Conservation (phyloP, 2,329 filamentous ascomycete genomes). For the Rhinocladiella mackenziei region DNA sequence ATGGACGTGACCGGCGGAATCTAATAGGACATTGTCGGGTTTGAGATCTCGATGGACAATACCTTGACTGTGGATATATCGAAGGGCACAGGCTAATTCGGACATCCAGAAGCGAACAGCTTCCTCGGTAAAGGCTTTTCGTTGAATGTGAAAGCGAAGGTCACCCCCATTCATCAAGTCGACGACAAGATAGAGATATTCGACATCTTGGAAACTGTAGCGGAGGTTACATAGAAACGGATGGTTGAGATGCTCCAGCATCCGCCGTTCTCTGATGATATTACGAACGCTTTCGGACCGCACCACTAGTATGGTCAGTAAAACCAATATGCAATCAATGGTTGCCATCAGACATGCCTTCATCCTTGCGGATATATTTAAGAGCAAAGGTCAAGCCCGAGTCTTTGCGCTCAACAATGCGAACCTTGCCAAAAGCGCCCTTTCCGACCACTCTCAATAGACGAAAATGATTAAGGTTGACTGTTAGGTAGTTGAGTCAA, state of each 20-base stretch:
- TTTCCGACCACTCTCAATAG: conserved; percentile 92
- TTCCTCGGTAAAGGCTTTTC: conserved; percentile 97
- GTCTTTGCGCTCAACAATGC: conserved; percentile 97
- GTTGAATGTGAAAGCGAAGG: conserved; percentile 92
- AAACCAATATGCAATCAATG: too few relatives aligned
- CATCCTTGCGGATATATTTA: conserved; percentile 98
- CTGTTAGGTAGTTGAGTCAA: conserved; percentile 45
- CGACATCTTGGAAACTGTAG: conserved; percentile 98
- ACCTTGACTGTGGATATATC: conserved; percentile 78
- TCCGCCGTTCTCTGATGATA: conserved; percentile 93
- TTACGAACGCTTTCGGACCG: conserved; percentile 97
- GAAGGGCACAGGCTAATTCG: conserved; percentile 83
- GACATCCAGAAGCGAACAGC: conserved; percentile 96
- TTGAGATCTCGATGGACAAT: conserved; percentile 92
- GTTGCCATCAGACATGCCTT: conserved; percentile 59
- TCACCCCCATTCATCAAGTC: conserved; percentile 98
- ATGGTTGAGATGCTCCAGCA: conserved; percentile 97
- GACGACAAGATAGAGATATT: conserved; percentile 97
- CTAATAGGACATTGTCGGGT: conserved; percentile 84
- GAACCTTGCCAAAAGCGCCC: conserved; percentile 96
- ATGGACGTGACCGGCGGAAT: conserved; percentile 90
- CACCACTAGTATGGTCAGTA: conserved; percentile 63
- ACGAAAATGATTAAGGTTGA: conserved; percentile 96
- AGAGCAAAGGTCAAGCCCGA: conserved; percentile 89
- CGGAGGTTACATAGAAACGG: conserved; percentile 97